These are phyloP conservation scores for Camelina neglecta DNA, from an alignment of 345 rosid species.

Conservation along the genomic window DNA sequence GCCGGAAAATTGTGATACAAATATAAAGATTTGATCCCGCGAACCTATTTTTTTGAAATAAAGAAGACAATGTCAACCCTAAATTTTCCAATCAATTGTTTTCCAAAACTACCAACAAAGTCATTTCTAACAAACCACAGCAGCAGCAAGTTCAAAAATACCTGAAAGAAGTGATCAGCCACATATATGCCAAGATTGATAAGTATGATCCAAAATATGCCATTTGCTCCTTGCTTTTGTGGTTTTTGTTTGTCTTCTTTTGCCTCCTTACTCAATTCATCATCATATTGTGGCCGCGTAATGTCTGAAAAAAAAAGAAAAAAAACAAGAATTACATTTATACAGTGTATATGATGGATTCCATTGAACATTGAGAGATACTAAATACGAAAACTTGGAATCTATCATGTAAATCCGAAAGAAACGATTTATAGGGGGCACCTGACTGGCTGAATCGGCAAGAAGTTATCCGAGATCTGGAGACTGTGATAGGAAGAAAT, in stretches of 20 bases:
- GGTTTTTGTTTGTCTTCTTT: conserved; percentile 51
- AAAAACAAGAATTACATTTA: background rate
- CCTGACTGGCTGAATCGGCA: too few relatives aligned
- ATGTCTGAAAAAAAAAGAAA: conserved; percentile 51
- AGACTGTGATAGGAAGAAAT: conserved; percentile 1
- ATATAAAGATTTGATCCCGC: conserved; percentile 64
- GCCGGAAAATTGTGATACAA: conserved; percentile 78
- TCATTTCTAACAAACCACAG: too few relatives aligned
- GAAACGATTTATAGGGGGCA: too few relatives aligned
- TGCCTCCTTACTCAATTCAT: conserved; percentile 50
- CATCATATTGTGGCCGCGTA: conserved; percentile 54
- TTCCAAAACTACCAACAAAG: too few relatives aligned
- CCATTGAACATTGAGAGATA: too few relatives aligned
- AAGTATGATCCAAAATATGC: conserved; percentile 88
- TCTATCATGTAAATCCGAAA: too few relatives aligned
- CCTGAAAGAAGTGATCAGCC: conserved; percentile 87
- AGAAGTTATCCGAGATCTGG: too few relatives aligned
- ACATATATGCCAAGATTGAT: conserved; percentile 73
- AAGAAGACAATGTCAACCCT: background rate
- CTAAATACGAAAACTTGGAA: too few relatives aligned
- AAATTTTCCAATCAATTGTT: too few relatives aligned
- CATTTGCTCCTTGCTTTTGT: conserved; percentile 56
- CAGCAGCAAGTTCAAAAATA: conserved; percentile 31
- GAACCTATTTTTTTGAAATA: conserved; percentile 49
- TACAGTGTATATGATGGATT: too few relatives aligned